Evolutionary conservation across 805 yeast species (phyloP), one percentile per base, ranked within the genome.

Genomic region (Metschnikowia amazonensis): DNA sequence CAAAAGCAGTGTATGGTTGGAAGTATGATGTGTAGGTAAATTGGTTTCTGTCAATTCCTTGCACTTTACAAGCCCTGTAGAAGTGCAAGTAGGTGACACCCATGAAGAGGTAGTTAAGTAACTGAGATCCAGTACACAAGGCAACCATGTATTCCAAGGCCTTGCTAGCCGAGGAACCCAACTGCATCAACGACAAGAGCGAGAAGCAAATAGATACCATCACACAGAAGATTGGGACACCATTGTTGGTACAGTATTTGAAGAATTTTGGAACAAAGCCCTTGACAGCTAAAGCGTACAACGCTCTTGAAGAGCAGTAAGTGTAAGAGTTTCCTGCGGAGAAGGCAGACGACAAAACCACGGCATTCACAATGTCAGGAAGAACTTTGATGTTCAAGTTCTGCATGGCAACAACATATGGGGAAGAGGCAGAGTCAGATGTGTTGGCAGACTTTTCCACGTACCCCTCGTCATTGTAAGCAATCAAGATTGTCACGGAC

Each of bases 21-120:
- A 58, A 69, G 74, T 74, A 74, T 5, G 76, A 56, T 34, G 61
- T 64, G 60, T 67, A 74, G 2, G 72, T 66, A 53, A 74, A 66
- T 3, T 64, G 49, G 3, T 44, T 39, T 51, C 77, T 63, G 50
- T 69, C 73, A 13, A 56, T 48, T 13, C 59, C 59, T 29, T 56
- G 59, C n/a, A 45, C 58, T 24, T 54, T 56, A 28, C 55, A 50
- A 5, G 59, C 59, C 31, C 59, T 43, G 58, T 56, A 54, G 40
- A 56, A 56, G 41, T 44, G 51, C 51, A 56, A 48, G 41, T 56
- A 56, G 2, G 55, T 54, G 27, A 50, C 27, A 5, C 55, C 53
- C 59, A 56, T 56, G 46, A 50, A 43, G n/a, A 45, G 42, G 44
- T 55, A 56, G 39, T 56, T 56, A 23, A 56, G 57, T 42, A 56